These are phyloP conservation scores for Debaryomyces nepalensis DNA, from an alignment of 1,139 yeast species.

Conservation along the genomic window DNA sequence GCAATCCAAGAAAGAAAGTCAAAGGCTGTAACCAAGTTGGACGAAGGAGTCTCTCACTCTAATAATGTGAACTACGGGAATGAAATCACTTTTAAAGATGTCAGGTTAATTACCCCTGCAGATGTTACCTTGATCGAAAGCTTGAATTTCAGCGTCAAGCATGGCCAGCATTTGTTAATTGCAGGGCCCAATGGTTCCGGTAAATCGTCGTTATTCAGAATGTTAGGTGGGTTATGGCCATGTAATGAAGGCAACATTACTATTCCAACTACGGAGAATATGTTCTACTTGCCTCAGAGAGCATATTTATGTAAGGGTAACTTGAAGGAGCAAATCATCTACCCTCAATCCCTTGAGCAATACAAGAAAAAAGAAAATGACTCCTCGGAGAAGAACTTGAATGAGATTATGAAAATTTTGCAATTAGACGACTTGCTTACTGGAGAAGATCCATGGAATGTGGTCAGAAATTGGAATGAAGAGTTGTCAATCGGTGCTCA, in stretches of 20 bases:
- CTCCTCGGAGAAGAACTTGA: conserved; percentile 64
- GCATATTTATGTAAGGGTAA: conserved; percentile 80
- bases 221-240: conserved; percentile 95
- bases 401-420: conserved; percentile 61
- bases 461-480: conserved; percentile 83
- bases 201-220: conserved; percentile 86
- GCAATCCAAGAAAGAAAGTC: conserved; percentile 45
- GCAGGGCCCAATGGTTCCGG: conserved; percentile 98
- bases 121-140: conserved; percentile 73
- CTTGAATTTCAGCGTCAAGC: conserved; percentile 71
- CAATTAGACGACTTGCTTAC: conserved; percentile 60
- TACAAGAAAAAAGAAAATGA: conserved; percentile 47
- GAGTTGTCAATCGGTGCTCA: conserved; percentile 91
- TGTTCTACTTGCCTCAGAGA: conserved; percentile 90
- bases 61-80: conserved; percentile 48
- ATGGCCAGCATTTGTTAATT: conserved; percentile 84
- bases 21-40: conserved; percentile 27
- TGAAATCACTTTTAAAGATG: conserved; percentile 70
- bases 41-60: background rate
- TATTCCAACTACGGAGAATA: conserved; percentile 70
- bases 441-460: conserved; percentile 57
- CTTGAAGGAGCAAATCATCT: conserved; percentile 84
- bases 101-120: conserved; percentile 83
- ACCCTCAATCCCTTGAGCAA: conserved; percentile 74
- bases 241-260: conserved; percentile 65